Conservation (phyloP, 2,329 filamentous ascomycete genomes). For the Tolypocladium tropicale region DNA sequence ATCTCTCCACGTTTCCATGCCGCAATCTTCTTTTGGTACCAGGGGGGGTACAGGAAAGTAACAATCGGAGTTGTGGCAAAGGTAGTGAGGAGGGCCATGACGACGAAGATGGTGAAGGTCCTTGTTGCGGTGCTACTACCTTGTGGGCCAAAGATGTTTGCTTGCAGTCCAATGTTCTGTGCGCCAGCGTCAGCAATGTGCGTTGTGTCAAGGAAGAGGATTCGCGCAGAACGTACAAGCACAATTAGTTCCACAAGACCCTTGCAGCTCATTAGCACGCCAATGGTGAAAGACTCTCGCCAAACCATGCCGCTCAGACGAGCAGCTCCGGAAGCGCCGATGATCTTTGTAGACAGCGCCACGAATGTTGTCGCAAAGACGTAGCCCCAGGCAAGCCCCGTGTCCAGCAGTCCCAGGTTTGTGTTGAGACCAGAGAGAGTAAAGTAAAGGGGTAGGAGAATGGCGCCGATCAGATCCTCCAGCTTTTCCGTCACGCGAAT, state of each 20-base stretch:
- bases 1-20: constrained; percentile 71
- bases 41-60: constrained; percentile 60
- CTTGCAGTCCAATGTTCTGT: constrained; percentile 66
- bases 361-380: constrained; percentile 73
- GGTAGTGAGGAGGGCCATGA: constrained; percentile 85
- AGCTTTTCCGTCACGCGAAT: constrained; percentile 91
- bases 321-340: constrained; percentile 72
- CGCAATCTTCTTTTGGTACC: constrained; percentile 41
- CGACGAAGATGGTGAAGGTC: constrained; percentile 89
- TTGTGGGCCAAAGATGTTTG: constrained; percentile 71
- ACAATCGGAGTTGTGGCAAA: constrained; percentile 74
- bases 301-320: constrained; percentile 68
- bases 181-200: neutral
- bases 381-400: constrained; percentile 80
- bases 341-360: constrained; percentile 77
- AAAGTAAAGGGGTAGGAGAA: constrained; percentile 89
- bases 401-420: constrained; percentile 72
- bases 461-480: constrained; percentile 74
- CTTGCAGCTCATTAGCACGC: constrained; percentile 92
- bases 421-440: constrained; percentile 84
- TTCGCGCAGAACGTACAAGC: constrained; percentile 44
- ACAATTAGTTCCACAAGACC: constrained; percentile 91
- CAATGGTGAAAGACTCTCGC: constrained; percentile 83
- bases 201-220: neutral
- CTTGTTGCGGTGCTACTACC: too few species aligned